Evolutionary conservation across 2,329 filamentous ascomycete genomes (phyloP).

Genomic region (Didymella glomerata): DNA sequence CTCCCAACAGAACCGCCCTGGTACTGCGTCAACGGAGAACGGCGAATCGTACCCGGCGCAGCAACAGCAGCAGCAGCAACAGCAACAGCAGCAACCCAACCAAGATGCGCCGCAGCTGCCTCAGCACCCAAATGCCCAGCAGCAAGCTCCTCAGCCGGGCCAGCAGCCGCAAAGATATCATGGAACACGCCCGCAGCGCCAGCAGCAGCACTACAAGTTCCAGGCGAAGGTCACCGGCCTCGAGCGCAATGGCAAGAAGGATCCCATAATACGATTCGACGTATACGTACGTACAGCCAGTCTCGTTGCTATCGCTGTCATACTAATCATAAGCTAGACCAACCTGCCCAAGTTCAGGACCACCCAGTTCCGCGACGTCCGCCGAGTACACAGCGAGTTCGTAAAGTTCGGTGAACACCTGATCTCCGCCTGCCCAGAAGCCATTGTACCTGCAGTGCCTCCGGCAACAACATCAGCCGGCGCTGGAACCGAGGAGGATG

Average conservation of each 20-base stretch:
- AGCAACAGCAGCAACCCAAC: slow-evolving; percentile 48
- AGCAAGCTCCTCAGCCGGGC: slow-evolving; percentile 52
- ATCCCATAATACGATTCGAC: slow-evolving; percentile 93
- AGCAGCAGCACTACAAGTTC: slow-evolving; percentile 78
- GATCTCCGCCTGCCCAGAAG: slow-evolving; percentile 96
- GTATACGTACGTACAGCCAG: slow-evolving; percentile 77
- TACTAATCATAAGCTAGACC: slow-evolving; percentile 67
- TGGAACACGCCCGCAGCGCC: slow-evolving; percentile 53
- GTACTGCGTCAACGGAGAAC: slow-evolving; percentile 41
- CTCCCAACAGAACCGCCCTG: slow-evolving; percentile 37
- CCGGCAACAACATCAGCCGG: slow-evolving; percentile 94
- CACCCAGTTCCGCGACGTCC: slow-evolving; percentile 96
- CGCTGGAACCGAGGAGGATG: slow-evolving; percentile 95
- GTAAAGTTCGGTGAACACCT: slow-evolving; percentile 95
- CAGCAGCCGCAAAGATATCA: slow-evolving; percentile 58
- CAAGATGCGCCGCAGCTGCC: slow-evolving; percentile 40
- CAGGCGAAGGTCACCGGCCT: slow-evolving; percentile 95
- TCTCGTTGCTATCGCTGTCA: neutral
- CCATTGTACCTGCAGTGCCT: slow-evolving; percentile 91
- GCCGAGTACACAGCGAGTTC: slow-evolving; percentile 94
- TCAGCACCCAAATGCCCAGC: slow-evolving; percentile 48
- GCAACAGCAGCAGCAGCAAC: slow-evolving; percentile 33
- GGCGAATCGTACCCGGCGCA: slow-evolving; percentile 45
- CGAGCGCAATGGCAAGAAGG: slow-evolving; percentile 93
- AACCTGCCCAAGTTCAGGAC: slow-evolving; percentile 98